A percentile compares a stretch with the other conserved stretches of the same genome.
These are phyloP conservation scores for Pseudonitzschia delicatissima DNA, from an alignment of 108 stramenopile species.

Conservation along the genomic window DNA sequence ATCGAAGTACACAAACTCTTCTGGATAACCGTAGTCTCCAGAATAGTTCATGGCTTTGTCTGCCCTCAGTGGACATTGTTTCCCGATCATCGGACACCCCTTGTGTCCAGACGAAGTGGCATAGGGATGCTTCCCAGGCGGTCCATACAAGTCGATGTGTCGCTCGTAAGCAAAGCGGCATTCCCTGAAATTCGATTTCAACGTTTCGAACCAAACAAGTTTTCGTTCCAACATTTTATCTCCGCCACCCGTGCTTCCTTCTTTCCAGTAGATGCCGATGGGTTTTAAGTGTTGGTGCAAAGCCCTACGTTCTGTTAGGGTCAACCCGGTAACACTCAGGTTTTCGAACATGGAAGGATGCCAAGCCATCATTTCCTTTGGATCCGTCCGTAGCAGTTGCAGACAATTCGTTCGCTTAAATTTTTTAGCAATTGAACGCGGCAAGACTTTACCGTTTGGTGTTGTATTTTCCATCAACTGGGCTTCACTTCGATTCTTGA, in stretches of 20 bases:
- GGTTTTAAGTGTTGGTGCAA: constrained; percentile 32
- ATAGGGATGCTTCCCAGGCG: constrained; percentile 28
- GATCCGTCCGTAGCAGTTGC: constrained; percentile 31
- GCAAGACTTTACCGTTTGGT: constrained; percentile 32
- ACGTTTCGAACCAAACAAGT: constrained; percentile 33
- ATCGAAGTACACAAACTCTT: constrained; percentile 23
- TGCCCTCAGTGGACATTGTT: constrained; percentile 35
- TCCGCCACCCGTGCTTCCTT: not conserved
- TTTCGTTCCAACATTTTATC: constrained; percentile 32
- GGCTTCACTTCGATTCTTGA: constrained; percentile 21
- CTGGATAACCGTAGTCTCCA: constrained; percentile 34
- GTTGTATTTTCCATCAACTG: constrained; percentile 10
- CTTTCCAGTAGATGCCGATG: constrained; percentile 21
- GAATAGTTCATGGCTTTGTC: constrained; percentile 29
- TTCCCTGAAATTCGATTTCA: constrained; percentile 39
- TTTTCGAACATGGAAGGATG: constrained; percentile 40
- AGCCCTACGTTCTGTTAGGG: constrained; percentile 50
- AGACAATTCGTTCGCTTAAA: constrained; percentile 43
- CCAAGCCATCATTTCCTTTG: constrained; percentile 25
- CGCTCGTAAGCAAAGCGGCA: constrained; percentile 11
- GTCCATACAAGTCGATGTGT: constrained; percentile 28
- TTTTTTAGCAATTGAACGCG: constrained; percentile 33
- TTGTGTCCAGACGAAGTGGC: not conserved
- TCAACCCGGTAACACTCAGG: constrained; percentile 34
- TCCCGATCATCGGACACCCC: constrained; percentile 33